phyloP scores from a whole-genome alignment of 768 basidiomycete genomes.

The Scleroderma bovista region DNA sequence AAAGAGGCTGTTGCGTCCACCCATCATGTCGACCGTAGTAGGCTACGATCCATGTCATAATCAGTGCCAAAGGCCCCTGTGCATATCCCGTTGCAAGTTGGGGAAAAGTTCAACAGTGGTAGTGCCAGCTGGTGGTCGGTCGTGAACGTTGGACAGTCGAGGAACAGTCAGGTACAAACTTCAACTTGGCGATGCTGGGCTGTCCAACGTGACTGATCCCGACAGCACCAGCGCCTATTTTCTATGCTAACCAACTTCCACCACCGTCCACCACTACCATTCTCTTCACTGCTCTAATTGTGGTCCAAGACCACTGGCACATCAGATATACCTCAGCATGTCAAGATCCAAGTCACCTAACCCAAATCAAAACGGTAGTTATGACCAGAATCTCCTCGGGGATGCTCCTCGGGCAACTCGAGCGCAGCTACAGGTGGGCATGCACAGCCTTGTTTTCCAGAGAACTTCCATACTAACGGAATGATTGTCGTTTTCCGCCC shows the following conservation, averaged over 20 bases:
- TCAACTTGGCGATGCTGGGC: slow-evolving; percentile 13
- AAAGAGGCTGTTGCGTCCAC: too few relatives aligned
- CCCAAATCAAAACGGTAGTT: slow-evolving; percentile 8
- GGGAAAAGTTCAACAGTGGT: too few relatives aligned
- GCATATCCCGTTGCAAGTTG: too few relatives aligned
- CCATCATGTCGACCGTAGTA: too few relatives aligned
- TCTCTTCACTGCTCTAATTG: background rate
- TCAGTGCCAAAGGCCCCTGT: too few relatives aligned
- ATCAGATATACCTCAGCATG: too few relatives aligned
- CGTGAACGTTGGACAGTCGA: too few relatives aligned
- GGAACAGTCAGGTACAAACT: background rate
- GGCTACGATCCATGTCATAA: too few relatives aligned
- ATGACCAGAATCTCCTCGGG: slow-evolving; percentile 37
- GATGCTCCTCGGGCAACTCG: slow-evolving; percentile 39
- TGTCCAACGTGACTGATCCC: slow-evolving; percentile 14
- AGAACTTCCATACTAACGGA: background rate
- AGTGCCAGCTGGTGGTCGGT: too few relatives aligned
- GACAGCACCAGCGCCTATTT: slow-evolving; percentile 14
- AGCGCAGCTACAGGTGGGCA: slow-evolving; percentile 36
- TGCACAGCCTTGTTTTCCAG: slow-evolving; percentile 10
- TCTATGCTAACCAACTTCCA: slow-evolving; percentile 3
- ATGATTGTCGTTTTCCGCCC: background rate
- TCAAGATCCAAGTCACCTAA: slow-evolving; percentile 12
- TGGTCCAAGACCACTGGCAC: background rate
- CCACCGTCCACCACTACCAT: background rate